phyloP scores from a whole-genome alignment of 768 basidiomycete species.

The Boletus rubroflammeus region DNA sequence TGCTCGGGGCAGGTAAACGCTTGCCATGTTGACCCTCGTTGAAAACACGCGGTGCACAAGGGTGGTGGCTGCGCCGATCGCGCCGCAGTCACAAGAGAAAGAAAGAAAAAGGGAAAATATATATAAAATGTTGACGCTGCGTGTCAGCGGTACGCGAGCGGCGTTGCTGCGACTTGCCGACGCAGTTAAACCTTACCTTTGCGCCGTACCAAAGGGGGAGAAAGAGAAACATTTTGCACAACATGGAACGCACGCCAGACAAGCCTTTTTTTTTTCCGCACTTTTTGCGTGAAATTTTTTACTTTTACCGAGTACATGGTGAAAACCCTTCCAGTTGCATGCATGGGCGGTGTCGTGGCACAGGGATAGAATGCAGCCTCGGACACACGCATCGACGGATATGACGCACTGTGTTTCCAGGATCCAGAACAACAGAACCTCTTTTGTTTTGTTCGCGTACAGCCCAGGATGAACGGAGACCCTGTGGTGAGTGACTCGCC shows the following conservation, averaged over 20 bases:
- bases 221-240: neutral
- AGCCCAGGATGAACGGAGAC: constrained; percentile 13
- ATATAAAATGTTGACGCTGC: neutral
- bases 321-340: neutral
- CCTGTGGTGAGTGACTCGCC: constrained; percentile 14
- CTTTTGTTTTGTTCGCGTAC: neutral
- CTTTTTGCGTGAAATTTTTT: neutral
- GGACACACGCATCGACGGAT: constrained; percentile 11
- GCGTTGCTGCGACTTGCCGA: neutral
- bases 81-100: neutral
- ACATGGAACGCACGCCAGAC: constrained; percentile 8
- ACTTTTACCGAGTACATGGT: constrained; percentile 6
- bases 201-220: neutral
- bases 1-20: neutral
- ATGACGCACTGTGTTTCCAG: constrained; percentile 16
- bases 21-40: constrained; percentile 17
- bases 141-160: neutral
- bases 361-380: constrained; percentile 13
- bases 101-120: neutral
- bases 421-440: neutral
- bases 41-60: constrained; percentile 21
- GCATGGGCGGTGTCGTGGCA: constrained; percentile 5
- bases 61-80: constrained; percentile 9
- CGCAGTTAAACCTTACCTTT: neutral
- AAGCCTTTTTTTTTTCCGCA: neutral